Conservation (phyloP, 306 rosid species). For the Cucumis hystrix region DNA sequence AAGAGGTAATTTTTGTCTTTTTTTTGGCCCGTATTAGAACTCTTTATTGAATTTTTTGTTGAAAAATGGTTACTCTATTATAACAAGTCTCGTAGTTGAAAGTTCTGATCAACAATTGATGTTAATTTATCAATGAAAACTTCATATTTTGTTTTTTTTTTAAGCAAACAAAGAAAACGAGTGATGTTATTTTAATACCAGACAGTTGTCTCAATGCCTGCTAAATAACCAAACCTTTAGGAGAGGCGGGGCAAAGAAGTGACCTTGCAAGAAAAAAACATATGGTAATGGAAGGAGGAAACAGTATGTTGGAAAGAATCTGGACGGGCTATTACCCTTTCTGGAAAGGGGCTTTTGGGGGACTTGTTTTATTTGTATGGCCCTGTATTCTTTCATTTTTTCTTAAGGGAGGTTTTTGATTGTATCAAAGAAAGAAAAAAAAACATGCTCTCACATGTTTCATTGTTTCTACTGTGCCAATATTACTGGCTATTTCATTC, state of each 20-base stretch:
- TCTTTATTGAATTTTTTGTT: background rate
- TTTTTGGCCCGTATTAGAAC: background rate
- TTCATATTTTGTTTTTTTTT: too few species aligned
- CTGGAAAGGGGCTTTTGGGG: too few species aligned
- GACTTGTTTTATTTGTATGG: too few species aligned
- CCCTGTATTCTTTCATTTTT: too few species aligned
- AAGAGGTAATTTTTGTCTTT: conserved; percentile 24
- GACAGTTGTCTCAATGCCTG: background rate
- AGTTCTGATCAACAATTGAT: background rate
- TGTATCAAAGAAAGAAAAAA: too few species aligned
- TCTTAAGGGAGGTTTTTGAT: too few species aligned
- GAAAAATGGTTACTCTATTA: background rate
- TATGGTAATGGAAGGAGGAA: background rate
- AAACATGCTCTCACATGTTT: background rate
- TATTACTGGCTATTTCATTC: background rate
- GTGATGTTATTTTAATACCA: background rate
- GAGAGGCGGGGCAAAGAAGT: background rate
- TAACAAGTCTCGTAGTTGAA: background rate
- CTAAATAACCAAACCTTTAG: background rate
- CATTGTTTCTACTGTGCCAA: background rate
- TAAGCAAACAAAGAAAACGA: background rate
- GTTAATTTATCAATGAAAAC: background rate
- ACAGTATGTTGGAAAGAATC: background rate
- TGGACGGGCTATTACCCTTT: background rate
- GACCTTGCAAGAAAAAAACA: background rate